These are phyloP conservation scores for Talaromyces stipitatus DNA, from an alignment of 495 filamentous ascomycete genomes.

Conservation along the genomic window DNA sequence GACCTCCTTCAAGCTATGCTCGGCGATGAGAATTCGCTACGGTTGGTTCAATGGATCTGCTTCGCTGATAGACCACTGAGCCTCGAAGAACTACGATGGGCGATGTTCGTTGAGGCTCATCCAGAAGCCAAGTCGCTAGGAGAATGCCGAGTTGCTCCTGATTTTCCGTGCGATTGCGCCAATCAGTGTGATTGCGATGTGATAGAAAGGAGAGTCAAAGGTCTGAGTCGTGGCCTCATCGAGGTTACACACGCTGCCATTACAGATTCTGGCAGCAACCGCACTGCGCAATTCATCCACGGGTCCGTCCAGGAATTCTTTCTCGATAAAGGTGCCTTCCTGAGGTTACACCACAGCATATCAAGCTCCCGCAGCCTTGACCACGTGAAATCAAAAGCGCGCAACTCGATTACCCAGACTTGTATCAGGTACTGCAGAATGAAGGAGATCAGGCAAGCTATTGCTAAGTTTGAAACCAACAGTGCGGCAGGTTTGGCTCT, in stretches of 20 bases:
- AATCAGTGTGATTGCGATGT: neutral
- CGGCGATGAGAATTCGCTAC: constrained; percentile 4
- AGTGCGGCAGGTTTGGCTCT: neutral
- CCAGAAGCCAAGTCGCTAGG: neutral
- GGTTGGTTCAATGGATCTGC: constrained; percentile 27
- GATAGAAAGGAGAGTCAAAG: constrained; percentile 20
- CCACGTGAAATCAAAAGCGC: neutral
- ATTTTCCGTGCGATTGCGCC: constrained; percentile 11
- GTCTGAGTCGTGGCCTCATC: constrained; percentile 25
- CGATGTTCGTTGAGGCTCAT: constrained; percentile 17
- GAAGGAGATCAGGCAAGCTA: neutral
- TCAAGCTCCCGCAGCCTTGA: neutral
- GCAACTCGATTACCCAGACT: neutral
- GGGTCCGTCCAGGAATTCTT: constrained; percentile 34
- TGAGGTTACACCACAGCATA: neutral
- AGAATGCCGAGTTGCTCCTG: constrained; percentile 4
- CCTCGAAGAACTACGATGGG: constrained; percentile 21
- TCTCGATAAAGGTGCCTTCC: neutral
- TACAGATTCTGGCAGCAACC: neutral
- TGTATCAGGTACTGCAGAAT: neutral
- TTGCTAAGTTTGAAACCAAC: neutral
- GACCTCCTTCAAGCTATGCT: constrained; percentile 16
- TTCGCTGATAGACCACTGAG: constrained; percentile 19
- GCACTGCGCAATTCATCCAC: constrained; percentile 31
- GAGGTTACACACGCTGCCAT: constrained; percentile 17